Base-by-base conservation (phyloP, 768 basidiomycete species). In the Paxillus rubicundulus region DNA sequence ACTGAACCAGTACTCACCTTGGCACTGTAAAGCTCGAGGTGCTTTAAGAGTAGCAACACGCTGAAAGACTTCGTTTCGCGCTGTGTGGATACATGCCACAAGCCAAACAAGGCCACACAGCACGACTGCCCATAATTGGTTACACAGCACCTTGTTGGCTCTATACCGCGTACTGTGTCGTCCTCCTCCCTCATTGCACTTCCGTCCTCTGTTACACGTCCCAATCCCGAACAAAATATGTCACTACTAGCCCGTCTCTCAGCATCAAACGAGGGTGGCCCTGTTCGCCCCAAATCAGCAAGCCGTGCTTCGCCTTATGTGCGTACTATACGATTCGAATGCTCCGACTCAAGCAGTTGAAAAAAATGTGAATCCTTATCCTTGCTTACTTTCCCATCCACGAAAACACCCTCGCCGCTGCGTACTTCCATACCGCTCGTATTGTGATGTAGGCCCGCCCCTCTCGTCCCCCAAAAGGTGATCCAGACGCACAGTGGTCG, bases 401-500 rank as follows among this genome's bases (percentile, higher is more conserved):
- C 36, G 28, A 30, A 34, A 14, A 39, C 21, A 39, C 33, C 9
- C 42, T 17, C 43, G 34, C 28, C 13, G 6, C 10, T 30, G 28
- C 30, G 4, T 28, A 18, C 13, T 28, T 6, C 28, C 9, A 39
- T 33, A n/a, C 27, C 21, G 20, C 47, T 40, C 38, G 3, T 20
- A 33, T 34, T 20, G 14, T 40, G 8, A 40, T 37, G 27, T 34
- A 69, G 74, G 62, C 45, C 47, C 70, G 70, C 30, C 74, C 82
- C 67, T 75, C 72, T 56, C 82, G 84, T 45, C 68, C 77, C 36
- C 77, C 84, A 30, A 87, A 85, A 64, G 84, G 85, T 65, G 80
- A 89, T 61, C 63, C 81, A 37, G 82, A 89, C 57, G 74, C 77
- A 17, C 74, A 73, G 37, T 89, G 87, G 87, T 76, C 84, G 37